Evolutionary conservation across 176 grass and related monocot genomes (phyloP).

Genomic region (Cocos nucifera): DNA sequence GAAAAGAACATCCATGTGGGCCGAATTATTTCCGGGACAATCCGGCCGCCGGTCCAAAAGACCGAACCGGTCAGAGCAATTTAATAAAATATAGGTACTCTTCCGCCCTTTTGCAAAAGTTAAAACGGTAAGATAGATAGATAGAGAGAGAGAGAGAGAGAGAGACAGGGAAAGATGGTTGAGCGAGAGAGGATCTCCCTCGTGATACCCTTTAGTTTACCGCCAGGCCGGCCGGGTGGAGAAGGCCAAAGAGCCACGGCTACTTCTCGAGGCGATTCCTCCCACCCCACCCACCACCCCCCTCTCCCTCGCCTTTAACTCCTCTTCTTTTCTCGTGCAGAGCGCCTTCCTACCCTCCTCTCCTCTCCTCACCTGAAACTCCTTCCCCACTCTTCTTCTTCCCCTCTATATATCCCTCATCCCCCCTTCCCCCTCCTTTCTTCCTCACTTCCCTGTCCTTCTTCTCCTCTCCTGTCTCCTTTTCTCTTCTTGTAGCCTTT

Average conservation of each 20-base stretch:
- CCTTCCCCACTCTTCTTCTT: not conserved
- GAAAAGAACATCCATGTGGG: not conserved
- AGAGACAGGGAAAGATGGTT: no score
- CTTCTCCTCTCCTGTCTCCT: no score
- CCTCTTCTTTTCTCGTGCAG: constrained; percentile 15
- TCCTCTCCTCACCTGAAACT: no score
- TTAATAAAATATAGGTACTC: not conserved
- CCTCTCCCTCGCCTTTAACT: no score
- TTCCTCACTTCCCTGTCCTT: not conserved
- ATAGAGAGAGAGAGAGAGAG: not conserved
- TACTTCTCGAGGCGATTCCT: not conserved
- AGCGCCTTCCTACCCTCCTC: not conserved
- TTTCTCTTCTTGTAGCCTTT: not conserved
- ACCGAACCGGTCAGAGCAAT: not conserved
- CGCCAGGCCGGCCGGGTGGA: no score
- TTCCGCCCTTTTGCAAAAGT: not conserved
- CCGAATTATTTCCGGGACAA: not conserved
- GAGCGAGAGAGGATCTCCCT: no score
- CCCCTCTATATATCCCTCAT: not conserved
- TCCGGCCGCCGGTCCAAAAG: not conserved
- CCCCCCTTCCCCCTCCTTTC: no score
- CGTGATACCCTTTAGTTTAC: no score
- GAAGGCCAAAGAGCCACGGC: no score
- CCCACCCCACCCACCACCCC: no score
- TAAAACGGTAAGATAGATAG: not conserved